Evolutionary conservation across 1,284 basidiomycete genomes (phyloP).

Genomic region (Cryptococcus sp.): DNA sequence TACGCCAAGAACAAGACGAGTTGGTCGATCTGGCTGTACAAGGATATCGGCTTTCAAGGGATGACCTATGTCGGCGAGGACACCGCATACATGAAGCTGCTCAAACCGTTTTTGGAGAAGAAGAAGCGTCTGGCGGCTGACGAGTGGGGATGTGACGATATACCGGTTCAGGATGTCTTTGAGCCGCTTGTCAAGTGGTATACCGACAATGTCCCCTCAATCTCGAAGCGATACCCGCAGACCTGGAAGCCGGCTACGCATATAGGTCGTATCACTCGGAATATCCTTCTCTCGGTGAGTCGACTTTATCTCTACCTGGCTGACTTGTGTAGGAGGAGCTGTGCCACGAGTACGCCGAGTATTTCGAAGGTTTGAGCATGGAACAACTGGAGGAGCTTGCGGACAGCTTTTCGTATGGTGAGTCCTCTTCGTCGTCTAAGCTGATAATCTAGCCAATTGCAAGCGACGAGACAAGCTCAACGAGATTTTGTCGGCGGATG

Average conservation of each 20-base stretch:
- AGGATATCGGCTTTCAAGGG: conserved; percentile 72
- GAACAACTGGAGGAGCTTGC: not conserved
- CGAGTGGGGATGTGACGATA: conserved; percentile 55
- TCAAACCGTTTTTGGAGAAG: conserved; percentile 19
- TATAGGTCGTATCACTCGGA: conserved; percentile 55
- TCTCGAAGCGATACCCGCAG: conserved; percentile 42
- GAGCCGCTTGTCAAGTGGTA: conserved; percentile 57
- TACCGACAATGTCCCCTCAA: conserved; percentile 38
- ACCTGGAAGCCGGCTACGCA: conserved; percentile 26
- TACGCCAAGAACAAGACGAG: conserved; percentile 54
- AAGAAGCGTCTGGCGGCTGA: conserved; percentile 54
- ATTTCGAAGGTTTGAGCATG: not conserved
- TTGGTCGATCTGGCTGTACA: conserved; percentile 82
- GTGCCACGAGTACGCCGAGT: not conserved
- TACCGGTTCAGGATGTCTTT: conserved; percentile 54
- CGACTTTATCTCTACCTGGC: too few relatives aligned
- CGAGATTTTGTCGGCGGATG: not conserved
- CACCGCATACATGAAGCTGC: conserved; percentile 54
- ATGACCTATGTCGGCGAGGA: conserved; percentile 64
- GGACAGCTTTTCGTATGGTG: not conserved
- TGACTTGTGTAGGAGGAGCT: not conserved
- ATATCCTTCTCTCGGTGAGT: conserved; percentile 55
- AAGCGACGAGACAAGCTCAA: not conserved
- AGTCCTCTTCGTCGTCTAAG: not conserved
- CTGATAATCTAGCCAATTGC: not conserved